Evolutionary conservation across 305 asterid species (phyloP).

Genomic region (Salvia sclarea): DNA sequence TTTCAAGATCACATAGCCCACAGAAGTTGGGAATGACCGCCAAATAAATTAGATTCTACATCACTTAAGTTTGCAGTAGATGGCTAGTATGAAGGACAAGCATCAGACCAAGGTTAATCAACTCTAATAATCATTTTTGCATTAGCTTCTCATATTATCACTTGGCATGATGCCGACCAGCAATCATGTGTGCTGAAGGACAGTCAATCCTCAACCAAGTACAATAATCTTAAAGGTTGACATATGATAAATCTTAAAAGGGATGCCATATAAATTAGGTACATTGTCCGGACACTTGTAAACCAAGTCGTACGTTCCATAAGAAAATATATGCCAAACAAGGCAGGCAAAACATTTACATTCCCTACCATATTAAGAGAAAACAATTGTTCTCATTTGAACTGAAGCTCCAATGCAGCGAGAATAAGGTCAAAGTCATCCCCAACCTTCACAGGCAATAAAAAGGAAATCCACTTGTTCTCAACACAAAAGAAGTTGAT

Average conservation of each 20-base stretch:
- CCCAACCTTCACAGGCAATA: conserved; percentile 94
- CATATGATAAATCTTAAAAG: not conserved
- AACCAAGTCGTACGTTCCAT: conserved; percentile 23
- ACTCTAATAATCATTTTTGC: not conserved
- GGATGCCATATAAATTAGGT: not conserved
- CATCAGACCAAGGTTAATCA: not conserved
- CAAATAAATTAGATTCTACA: not conserved
- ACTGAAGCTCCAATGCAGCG: conserved; percentile 89
- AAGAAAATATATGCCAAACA: conserved; percentile 33
- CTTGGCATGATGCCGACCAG: not conserved
- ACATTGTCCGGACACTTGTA: conserved; percentile 15
- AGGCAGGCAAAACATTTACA: conserved; percentile 48
- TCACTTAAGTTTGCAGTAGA: conserved; percentile 2
- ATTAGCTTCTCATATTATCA: conserved; percentile 6
- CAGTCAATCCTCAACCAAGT: not conserved
- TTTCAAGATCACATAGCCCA: not conserved
- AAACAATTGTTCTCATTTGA: conserved; percentile 70
- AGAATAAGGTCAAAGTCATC: conserved; percentile 80
- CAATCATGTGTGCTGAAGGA: not conserved
- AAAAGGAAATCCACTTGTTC: conserved; percentile 81
- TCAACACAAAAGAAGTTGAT: conserved; percentile 50
- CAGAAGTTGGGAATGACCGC: not conserved
- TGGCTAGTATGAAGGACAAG: not conserved
- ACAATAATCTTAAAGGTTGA: not conserved
- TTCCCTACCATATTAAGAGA: conserved; percentile 81